phyloP scores from a whole-genome alignment of 2,329 filamentous ascomycete genomes.

The Xylaria sp. region DNA sequence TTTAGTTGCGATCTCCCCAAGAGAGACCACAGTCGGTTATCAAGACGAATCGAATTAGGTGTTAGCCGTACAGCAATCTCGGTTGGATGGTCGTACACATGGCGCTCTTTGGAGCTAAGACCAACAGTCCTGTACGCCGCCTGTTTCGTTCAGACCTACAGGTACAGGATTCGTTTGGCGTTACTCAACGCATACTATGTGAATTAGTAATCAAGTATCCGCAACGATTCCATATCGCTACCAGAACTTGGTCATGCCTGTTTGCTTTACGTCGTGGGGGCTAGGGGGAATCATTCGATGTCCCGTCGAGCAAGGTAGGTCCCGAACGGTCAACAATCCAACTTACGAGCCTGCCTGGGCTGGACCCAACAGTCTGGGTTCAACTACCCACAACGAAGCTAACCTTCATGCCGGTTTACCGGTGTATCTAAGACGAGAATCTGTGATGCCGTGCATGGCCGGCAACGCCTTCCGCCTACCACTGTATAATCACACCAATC shows the following conservation, averaged over 20 bases:
- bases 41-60: constrained; percentile 30
- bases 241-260: constrained; percentile 8
- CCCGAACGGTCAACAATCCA: constrained; percentile 2
- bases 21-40: constrained; percentile 25
- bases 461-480: not conserved
- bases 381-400: constrained; percentile 1
- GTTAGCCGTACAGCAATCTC: constrained; percentile 32
- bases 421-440: not conserved
- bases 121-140: not conserved
- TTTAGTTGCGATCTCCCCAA: not conserved
- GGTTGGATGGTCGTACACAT: constrained; percentile 31
- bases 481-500: constrained; percentile 3
- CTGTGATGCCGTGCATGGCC: not conserved
- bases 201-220: constrained; percentile 16
- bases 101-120: constrained; percentile 23
- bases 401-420: constrained; percentile 10
- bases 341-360: constrained; percentile 15
- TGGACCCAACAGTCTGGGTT: constrained; percentile 12
- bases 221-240: not conserved
- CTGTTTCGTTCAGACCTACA: constrained; percentile 11
- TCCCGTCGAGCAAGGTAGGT: constrained; percentile 7
- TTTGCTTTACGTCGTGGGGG: constrained; percentile 1
- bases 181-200: constrained; percentile 15
- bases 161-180: not conserved
- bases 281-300: not conserved